These are phyloP conservation scores for Xerocomellus dryophilus DNA, from an alignment of 768 basidiomycete genomes.

Conservation along the genomic window DNA sequence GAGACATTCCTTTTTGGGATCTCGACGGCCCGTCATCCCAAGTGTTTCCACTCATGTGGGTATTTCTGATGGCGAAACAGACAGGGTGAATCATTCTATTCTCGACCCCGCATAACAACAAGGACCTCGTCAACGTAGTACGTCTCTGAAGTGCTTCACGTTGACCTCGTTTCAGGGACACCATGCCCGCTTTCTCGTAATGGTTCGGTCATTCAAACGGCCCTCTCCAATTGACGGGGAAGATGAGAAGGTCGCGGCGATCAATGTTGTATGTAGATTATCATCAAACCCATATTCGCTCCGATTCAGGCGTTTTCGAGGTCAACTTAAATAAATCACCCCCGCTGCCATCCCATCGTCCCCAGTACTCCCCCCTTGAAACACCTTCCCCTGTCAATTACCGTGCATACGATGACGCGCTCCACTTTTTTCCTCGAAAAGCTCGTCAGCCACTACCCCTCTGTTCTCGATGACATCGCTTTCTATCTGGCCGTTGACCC, in stretches of 20 bases:
- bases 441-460: conserved; percentile 15
- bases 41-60: not conserved
- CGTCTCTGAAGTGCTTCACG: conserved; percentile 13
- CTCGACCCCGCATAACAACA: conserved; percentile 7
- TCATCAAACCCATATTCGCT: conserved; percentile 35
- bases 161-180: conserved; percentile 29
- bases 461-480: conserved; percentile 40
- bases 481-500: conserved; percentile 37
- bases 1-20: conserved; percentile 4
- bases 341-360: conserved; percentile 10
- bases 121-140: conserved; percentile 6
- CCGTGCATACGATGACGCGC: not conserved
- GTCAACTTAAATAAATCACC: conserved; percentile 27
- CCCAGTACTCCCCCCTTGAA: conserved; percentile 2
- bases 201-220: conserved; percentile 33
- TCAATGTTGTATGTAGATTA: conserved; percentile 37
- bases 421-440: conserved; percentile 17
- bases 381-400: not conserved
- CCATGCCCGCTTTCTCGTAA: conserved; percentile 33
- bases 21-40: not conserved
- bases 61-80: conserved; percentile 7
- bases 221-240: conserved; percentile 30
- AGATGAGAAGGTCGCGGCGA: conserved; percentile 34
- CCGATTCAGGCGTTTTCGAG: conserved; percentile 26
- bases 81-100: no score